These are phyloP conservation scores for Apiospora malaysiana DNA, from an alignment of 2,329 filamentous ascomycete genomes.

Conservation along the genomic window DNA sequence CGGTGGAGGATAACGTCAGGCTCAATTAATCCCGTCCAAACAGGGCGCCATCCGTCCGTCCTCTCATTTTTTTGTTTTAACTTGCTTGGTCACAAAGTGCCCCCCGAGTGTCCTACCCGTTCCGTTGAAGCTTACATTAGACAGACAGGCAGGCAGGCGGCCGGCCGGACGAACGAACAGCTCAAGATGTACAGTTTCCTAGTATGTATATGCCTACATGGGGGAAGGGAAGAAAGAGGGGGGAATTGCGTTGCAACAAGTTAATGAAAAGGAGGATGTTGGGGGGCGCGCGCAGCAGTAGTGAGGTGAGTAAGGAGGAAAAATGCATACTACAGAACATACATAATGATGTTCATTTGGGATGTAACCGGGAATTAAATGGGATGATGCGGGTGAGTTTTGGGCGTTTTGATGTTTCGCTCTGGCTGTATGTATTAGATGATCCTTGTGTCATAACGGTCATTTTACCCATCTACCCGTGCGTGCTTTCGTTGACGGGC, in stretches of 20 bases:
- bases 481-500: background rate
- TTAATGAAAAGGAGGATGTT: background rate
- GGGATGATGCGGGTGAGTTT: background rate
- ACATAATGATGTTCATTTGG: constrained; percentile 2
- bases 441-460: constrained; percentile 10
- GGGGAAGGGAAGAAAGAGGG: background rate
- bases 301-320: background rate
- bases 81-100: constrained; percentile 2
- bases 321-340: no score
- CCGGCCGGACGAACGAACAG: background rate
- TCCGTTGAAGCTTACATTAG: constrained; percentile 12
- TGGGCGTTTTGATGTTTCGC: constrained; percentile 15
- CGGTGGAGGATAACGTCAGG: constrained; percentile 9
- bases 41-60: background rate
- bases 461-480: constrained; percentile 16
- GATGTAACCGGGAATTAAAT: constrained; percentile 6
- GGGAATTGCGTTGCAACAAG: background rate
- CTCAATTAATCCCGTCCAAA: background rate
- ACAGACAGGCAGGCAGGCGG: background rate
- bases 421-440: constrained; percentile 11
- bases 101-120: constrained; percentile 16
- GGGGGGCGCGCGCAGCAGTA: constrained; percentile 1
- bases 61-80: background rate
- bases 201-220: no score
- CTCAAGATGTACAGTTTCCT: background rate